These are phyloP conservation scores for Heteromeles arbutifolia DNA, from an alignment of 306 rosid species.

Conservation along the genomic window DNA sequence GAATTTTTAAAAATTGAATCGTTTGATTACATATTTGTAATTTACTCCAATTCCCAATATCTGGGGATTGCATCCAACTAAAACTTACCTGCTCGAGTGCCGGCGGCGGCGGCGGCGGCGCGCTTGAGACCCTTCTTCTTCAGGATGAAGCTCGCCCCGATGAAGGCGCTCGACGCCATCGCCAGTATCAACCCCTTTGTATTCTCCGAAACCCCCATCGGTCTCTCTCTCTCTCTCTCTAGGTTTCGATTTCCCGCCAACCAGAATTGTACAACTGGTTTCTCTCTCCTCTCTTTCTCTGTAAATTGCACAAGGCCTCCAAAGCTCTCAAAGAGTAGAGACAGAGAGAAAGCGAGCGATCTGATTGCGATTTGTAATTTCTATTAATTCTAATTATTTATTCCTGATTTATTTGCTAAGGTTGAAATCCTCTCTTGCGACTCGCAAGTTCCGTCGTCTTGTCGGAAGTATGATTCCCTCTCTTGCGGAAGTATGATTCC, in stretches of 20 bases:
- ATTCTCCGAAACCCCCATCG: constrained; percentile 65
- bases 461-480: too few relatives aligned
- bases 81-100: constrained; percentile 69
- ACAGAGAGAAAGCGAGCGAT: not conserved
- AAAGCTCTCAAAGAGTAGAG: not conserved
- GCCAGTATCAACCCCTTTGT: constrained; percentile 66
- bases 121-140: constrained; percentile 94
- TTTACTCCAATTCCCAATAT: not conserved
- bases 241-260: constrained; percentile 7
- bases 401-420: not conserved
- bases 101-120: constrained; percentile 57
- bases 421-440: not conserved
- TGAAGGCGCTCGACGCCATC: constrained; percentile 73
- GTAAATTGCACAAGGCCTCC: not conserved
- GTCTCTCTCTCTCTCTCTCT: not conserved
- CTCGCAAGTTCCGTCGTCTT: constrained; percentile 7
- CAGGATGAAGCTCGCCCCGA: constrained; percentile 83
- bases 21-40: not conserved
- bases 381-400: not conserved
- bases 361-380: not conserved
- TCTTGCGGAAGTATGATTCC: too few relatives aligned
- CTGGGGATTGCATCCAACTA: not conserved
- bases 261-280: not conserved
- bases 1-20: not conserved
- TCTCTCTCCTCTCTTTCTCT: not conserved